Conservation (phyloP, 1,284 basidiomycete genomes). For the Ceratobasidium sp. region DNA sequence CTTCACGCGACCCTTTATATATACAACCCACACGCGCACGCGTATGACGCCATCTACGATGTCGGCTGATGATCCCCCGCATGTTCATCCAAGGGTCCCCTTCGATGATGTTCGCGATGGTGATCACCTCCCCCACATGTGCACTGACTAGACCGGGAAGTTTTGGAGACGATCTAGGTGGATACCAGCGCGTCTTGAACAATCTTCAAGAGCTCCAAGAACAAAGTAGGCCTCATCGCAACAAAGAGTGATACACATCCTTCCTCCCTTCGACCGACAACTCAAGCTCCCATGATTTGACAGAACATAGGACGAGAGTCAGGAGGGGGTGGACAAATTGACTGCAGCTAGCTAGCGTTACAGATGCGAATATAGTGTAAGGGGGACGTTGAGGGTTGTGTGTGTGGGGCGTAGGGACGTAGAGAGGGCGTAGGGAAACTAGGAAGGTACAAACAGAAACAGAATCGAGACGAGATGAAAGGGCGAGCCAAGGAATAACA, state of each 20-base stretch:
- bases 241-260: not conserved
- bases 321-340: slow-evolving; percentile 20
- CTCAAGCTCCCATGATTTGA: slow-evolving; percentile 1
- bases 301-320: slow-evolving; percentile 7
- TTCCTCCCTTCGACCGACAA: slow-evolving; percentile 7
- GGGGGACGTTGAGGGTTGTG: not conserved
- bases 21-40: no score
- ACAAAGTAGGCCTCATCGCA: no score
- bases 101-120: no score
- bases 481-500: not conserved
- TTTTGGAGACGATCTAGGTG: no score
- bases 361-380: slow-evolving; percentile 26
- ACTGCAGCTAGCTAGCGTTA: slow-evolving; percentile 45
- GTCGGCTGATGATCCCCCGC: slow-evolving; percentile 12
- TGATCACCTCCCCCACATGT: no score
- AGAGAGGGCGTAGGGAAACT: not conserved
- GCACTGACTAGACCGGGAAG: no score
- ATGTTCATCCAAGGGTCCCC: not conserved
- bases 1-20: no score
- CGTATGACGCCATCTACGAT: not conserved
- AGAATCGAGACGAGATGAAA: slow-evolving; percentile 31
- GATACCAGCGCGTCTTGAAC: no score
- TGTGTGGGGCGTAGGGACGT: not conserved
- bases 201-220: no score
- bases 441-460: not conserved